phyloP scores from a whole-genome alignment of 495 filamentous ascomycete species.

The Platismatia glauca region DNA sequence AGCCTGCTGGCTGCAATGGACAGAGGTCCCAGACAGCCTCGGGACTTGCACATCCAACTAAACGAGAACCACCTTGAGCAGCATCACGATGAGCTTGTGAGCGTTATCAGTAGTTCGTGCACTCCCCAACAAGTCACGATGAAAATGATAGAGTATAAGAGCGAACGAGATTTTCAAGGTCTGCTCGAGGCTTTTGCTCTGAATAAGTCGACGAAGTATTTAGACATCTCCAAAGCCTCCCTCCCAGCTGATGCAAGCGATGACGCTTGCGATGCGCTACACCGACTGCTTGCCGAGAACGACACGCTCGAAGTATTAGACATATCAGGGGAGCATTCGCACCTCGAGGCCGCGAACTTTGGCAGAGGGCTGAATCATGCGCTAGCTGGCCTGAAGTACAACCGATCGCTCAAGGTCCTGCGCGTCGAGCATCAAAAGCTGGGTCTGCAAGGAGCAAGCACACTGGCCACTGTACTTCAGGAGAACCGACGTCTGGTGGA shows the following conservation, averaged over 20 bases:
- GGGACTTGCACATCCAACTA: constrained; percentile 66
- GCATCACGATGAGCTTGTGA: constrained; percentile 58
- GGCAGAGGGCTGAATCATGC: constrained; percentile 75
- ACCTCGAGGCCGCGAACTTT: constrained; percentile 76
- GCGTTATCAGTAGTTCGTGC: constrained; percentile 52
- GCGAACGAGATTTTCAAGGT: constrained; percentile 62
- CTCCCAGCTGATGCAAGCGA: constrained; percentile 68
- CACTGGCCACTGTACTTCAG: constrained; percentile 66
- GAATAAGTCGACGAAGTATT: constrained; percentile 62
- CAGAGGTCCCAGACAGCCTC: constrained; percentile 38
- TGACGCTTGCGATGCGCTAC: constrained; percentile 65
- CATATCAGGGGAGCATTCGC: constrained; percentile 81
- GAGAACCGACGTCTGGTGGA: constrained; percentile 56
- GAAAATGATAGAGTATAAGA: constrained; percentile 76
- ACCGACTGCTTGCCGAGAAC: constrained; percentile 70
- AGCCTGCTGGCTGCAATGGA: constrained; percentile 69
- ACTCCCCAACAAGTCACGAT: constrained; percentile 69
- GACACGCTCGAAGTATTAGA: constrained; percentile 67
- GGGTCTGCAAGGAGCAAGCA: constrained; percentile 64
- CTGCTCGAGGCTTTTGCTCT: constrained; percentile 61
- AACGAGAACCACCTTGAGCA: constrained; percentile 75
- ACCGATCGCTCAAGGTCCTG: constrained; percentile 64
- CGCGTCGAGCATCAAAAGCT: constrained; percentile 60
- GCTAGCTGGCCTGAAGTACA: constrained; percentile 65
- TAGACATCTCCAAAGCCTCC: constrained; percentile 86